phyloP scores from a whole-genome alignment of 371 early-diverging fungal genomes.

The Lichtheimia hyalospora region DNA sequence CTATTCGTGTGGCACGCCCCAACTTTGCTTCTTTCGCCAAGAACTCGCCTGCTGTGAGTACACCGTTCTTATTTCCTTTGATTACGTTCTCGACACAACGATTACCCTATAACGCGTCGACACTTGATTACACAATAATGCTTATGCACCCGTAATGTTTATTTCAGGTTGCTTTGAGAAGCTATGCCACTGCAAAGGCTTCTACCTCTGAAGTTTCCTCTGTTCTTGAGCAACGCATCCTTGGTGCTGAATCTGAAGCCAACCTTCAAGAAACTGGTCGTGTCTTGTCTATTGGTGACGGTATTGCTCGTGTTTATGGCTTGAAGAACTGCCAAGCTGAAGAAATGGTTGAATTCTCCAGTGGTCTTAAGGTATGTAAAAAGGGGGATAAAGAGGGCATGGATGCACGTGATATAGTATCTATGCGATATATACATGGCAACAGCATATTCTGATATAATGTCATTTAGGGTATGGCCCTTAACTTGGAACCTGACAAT shows the following conservation, averaged over 20 bases:
- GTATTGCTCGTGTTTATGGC: slow-evolving; percentile 96
- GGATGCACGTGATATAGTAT: slow-evolving; percentile 26
- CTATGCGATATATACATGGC: slow-evolving; percentile 87
- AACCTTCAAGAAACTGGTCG: slow-evolving; percentile 96
- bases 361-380: slow-evolving; percentile 80
- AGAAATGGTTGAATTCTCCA: slow-evolving; percentile 98
- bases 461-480: slow-evolving; percentile 86
- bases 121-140: too few relatives aligned
- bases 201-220: slow-evolving; percentile 84
- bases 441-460: slow-evolving; percentile 67
- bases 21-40: slow-evolving; percentile 41
- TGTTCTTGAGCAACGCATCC: slow-evolving; percentile 91
- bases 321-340: slow-evolving; percentile 96
- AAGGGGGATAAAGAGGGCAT: neutral
- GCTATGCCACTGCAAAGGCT: slow-evolving; percentile 59
- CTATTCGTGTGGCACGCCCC: slow-evolving; percentile 52
- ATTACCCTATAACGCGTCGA: too few relatives aligned
- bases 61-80: neutral
- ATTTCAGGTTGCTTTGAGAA: slow-evolving; percentile 30
- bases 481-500: slow-evolving; percentile 97
- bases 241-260: slow-evolving; percentile 71
- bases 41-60: slow-evolving; percentile 39
- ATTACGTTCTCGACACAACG: too few relatives aligned
- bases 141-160: slow-evolving; percentile 18
- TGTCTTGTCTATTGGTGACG: slow-evolving; percentile 97